Conservation (phyloP, 495 filamentous ascomycete species). For the Letharia lupina region DNA sequence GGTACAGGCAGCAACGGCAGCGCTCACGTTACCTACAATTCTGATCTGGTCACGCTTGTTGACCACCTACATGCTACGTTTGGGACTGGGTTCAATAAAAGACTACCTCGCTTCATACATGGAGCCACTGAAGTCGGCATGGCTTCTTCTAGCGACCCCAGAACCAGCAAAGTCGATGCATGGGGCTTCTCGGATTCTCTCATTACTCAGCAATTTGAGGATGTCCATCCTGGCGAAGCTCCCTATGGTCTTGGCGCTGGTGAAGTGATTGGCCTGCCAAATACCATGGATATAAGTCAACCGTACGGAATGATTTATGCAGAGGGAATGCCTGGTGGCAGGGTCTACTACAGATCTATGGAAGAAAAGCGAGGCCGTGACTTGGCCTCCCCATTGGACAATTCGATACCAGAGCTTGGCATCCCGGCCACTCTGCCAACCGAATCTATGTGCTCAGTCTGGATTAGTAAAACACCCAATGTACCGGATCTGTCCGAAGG, state of each 20-base stretch:
- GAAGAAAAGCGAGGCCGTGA: slow-evolving; percentile 77
- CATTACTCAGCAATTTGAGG: slow-evolving; percentile 64
- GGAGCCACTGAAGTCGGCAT: slow-evolving; percentile 67
- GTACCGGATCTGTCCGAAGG: slow-evolving; percentile 67
- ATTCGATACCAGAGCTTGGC: slow-evolving; percentile 48
- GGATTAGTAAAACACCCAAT: slow-evolving; percentile 78
- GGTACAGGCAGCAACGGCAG: slow-evolving; percentile 45
- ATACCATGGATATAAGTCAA: slow-evolving; percentile 83
- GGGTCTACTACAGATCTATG: slow-evolving; percentile 61
- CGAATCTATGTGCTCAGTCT: slow-evolving; percentile 66
- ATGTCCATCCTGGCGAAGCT: slow-evolving; percentile 62
- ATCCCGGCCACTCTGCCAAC: slow-evolving; percentile 60
- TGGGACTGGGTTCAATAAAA: slow-evolving; percentile 50
- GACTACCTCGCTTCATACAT: slow-evolving; percentile 68
- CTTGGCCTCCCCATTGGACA: slow-evolving; percentile 45
- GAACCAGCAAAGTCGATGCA: slow-evolving; percentile 65
- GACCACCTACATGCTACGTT: slow-evolving; percentile 72
- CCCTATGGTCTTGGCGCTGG: slow-evolving; percentile 72
- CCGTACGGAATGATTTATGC: slow-evolving; percentile 75
- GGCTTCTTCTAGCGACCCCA: slow-evolving; percentile 67
- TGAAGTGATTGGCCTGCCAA: slow-evolving; percentile 64
- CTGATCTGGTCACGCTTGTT: slow-evolving; percentile 63
- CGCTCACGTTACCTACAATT: slow-evolving; percentile 68
- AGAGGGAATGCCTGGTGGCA: slow-evolving; percentile 74
- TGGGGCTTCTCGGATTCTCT: slow-evolving; percentile 75